A percentile compares a stretch with the other conserved stretches of the same genome.
These are phyloP conservation scores for Scytalidium lignicola DNA, from an alignment of 2,329 filamentous ascomycete species.

Conservation along the genomic window DNA sequence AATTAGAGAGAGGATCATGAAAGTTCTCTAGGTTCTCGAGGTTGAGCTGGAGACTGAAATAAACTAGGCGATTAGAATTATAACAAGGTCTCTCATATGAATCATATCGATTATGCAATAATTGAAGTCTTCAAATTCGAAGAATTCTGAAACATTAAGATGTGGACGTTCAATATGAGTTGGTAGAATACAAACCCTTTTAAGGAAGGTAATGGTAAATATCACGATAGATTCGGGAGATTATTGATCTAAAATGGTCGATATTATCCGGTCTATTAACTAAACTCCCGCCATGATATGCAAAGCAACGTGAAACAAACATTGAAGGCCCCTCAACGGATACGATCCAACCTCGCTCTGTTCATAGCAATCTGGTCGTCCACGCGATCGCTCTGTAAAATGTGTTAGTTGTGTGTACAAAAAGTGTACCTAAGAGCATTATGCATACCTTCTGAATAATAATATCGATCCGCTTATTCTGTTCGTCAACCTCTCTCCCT, in stretches of 20 bases:
- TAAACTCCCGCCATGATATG: neutral
- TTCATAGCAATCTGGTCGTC: conserved; percentile 79
- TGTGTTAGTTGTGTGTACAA: conserved; percentile 23
- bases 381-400: conserved; percentile 67
- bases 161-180: too few species aligned
- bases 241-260: neutral
- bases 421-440: neutral
- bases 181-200: too few species aligned
- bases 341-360: conserved; percentile 43
- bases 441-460: conserved; percentile 69
- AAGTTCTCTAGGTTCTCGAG: too few species aligned
- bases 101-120: too few species aligned
- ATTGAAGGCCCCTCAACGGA: conserved; percentile 14
- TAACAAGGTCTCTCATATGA: too few species aligned
- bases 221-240: too few species aligned
- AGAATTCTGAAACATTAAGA: too few species aligned
- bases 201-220: too few species aligned
- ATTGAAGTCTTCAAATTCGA: too few species aligned
- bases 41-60: too few species aligned
- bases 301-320: neutral
- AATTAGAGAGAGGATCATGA: too few species aligned
- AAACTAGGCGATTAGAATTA: too few species aligned
- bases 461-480: conserved; percentile 72
- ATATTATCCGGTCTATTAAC: neutral
- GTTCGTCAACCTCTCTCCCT: conserved; percentile 66